phyloP scores from a whole-genome alignment of 305 asterid genomes.

The Solanum hybrid region DNA sequence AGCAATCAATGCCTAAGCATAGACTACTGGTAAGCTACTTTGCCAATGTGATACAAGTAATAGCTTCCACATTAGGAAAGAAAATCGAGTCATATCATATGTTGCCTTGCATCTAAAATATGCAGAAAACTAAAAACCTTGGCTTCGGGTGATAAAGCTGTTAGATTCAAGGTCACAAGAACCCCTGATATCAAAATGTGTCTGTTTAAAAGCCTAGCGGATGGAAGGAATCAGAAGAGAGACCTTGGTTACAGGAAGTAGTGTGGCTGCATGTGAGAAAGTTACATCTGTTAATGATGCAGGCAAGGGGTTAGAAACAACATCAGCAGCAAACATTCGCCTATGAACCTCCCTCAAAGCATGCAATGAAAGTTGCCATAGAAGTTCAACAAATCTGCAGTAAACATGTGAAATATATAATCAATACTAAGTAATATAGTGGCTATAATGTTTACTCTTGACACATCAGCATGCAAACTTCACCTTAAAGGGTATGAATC shows the following conservation, averaged over 20 bases:
- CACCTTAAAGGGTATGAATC: background rate
- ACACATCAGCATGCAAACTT: background rate
- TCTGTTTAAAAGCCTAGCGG: background rate
- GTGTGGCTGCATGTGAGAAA: slow-evolving; percentile 95
- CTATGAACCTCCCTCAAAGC: slow-evolving; percentile 97
- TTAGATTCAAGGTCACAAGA: slow-evolving; percentile 1
- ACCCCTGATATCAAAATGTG: background rate
- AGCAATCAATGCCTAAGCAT: background rate
- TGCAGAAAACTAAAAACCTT: background rate
- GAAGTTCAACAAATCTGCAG: slow-evolving; percentile 86
- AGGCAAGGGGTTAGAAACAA: slow-evolving; percentile 85
- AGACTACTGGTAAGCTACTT: background rate
- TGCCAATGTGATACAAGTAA: background rate
- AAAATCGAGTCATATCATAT: background rate
- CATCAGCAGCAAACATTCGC: slow-evolving; percentile 81
- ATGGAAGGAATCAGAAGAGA: slow-evolving; percentile 11
- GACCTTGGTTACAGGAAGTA: slow-evolving; percentile 96
- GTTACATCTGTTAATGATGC: slow-evolving; percentile 98
- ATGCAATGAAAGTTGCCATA: slow-evolving; percentile 98
- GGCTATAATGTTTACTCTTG: background rate
- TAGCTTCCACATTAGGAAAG: background rate
- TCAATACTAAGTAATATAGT: background rate
- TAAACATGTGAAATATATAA: slow-evolving; percentile 9
- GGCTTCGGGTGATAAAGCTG: background rate
- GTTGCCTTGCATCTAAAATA: background rate